These are phyloP conservation scores for Diaporthe vaccinii DNA, from an alignment of 2,329 filamentous ascomycete genomes.

Conservation along the genomic window DNA sequence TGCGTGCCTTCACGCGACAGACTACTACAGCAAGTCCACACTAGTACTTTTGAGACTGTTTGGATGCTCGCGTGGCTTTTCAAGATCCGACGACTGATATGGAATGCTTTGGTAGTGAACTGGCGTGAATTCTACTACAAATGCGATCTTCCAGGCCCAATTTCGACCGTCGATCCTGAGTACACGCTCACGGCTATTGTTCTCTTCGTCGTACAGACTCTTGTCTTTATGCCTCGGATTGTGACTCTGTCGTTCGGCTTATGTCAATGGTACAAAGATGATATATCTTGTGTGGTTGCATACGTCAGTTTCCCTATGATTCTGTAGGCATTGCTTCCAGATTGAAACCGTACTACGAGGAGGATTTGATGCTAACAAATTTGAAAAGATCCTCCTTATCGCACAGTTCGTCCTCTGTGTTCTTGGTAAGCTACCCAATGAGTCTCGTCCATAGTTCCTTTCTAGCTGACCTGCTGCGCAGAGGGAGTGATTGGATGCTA, in stretches of 20 bases:
- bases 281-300: constrained; percentile 23
- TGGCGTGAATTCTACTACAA: constrained; percentile 27
- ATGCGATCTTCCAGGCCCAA: constrained; percentile 26
- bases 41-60: no score
- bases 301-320: constrained; percentile 18
- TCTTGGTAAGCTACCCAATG: not conserved
- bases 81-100: not conserved
- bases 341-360: no score
- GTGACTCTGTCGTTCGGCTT: not conserved
- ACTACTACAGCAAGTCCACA: constrained; percentile 6
- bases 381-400: not conserved
- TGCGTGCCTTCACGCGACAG: not conserved
- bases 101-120: not conserved
- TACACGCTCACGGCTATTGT: constrained; percentile 32
- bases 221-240: constrained; percentile 27
- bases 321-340: not conserved
- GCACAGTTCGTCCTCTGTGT: constrained; percentile 34
- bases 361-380: not conserved
- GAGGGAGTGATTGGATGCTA: constrained; percentile 34
- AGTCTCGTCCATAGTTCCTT: fast-evolving
- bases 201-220: constrained; percentile 30
- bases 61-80: not conserved
- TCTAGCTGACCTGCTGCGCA: not conserved
- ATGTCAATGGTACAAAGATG: constrained; percentile 33
- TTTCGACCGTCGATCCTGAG: constrained; percentile 35